Conservation (phyloP, 345 rosid species). For the Pugionium dolabratum region DNA sequence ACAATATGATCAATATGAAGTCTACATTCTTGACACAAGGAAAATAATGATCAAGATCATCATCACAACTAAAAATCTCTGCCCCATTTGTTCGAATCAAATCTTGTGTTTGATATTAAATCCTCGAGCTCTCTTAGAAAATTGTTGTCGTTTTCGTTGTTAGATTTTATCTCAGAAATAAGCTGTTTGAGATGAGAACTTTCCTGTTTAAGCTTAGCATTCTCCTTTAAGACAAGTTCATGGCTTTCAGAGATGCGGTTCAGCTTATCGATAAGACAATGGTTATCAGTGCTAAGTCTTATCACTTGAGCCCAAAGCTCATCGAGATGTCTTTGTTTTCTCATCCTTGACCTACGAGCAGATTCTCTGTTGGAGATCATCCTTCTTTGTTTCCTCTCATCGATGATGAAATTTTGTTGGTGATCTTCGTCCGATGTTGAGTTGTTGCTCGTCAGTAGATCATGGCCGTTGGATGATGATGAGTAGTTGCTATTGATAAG, state of each 20-base stretch:
- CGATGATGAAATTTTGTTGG: slow-evolving; percentile 57
- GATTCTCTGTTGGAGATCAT: slow-evolving; percentile 98
- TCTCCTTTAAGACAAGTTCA: slow-evolving; percentile 66
- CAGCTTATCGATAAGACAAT: slow-evolving; percentile 64
- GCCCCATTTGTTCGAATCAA: slow-evolving; percentile 23
- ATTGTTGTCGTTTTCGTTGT: slow-evolving; percentile 48
- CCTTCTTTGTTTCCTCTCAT: slow-evolving; percentile 89
- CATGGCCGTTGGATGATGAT: slow-evolving; percentile 44
- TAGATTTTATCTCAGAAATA: slow-evolving; percentile 47
- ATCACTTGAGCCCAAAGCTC: slow-evolving; percentile 88
- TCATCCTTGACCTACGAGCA: slow-evolving; percentile 93
- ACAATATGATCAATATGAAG: slow-evolving; percentile 22
- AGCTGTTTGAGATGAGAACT: slow-evolving; percentile 72
- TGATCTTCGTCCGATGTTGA: slow-evolving; percentile 80
- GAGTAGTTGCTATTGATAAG: slow-evolving; percentile 43
- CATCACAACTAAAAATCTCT: slow-evolving; percentile 29
- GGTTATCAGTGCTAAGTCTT: slow-evolving; percentile 73
- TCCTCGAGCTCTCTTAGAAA: slow-evolving; percentile 59
- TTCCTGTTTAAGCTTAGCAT: slow-evolving; percentile 78
- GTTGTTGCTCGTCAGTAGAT: slow-evolving; percentile 57
- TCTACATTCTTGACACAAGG: slow-evolving; percentile 30
- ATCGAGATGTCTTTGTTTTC: slow-evolving; percentile 94
- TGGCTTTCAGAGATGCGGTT: slow-evolving; percentile 65
- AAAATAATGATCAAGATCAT: slow-evolving; percentile 28
- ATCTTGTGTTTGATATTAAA: slow-evolving; percentile 45